These are phyloP conservation scores for Coniella lustricola DNA, from an alignment of 2,329 filamentous ascomycete species.

Conservation along the genomic window DNA sequence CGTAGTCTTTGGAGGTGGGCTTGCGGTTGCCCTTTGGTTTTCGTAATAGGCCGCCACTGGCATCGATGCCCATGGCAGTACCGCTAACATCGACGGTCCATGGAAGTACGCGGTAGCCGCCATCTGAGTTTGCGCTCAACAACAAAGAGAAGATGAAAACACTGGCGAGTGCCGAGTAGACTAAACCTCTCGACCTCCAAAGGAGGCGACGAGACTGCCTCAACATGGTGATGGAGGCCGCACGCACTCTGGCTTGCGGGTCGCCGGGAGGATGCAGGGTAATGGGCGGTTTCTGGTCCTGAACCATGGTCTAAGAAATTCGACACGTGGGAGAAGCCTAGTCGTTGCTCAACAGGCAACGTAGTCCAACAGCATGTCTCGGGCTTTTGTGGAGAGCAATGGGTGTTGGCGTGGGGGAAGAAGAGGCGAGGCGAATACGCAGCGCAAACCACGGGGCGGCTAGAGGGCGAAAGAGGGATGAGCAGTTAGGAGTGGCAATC, in stretches of 20 bases:
- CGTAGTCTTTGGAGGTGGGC: slow-evolving; percentile 13
- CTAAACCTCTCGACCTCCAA: slow-evolving; percentile 32
- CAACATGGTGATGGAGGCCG: slow-evolving; percentile 22
- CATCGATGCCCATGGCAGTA: slow-evolving; percentile 9
- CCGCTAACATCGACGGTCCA: slow-evolving; percentile 18
- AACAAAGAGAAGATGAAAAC: slow-evolving; percentile 38
- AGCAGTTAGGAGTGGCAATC: neutral
- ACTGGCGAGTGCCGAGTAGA: slow-evolving; percentile 33
- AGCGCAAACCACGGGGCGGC: neutral
- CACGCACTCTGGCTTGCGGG: slow-evolving; percentile 10
- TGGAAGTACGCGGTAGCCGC: slow-evolving; percentile 29
- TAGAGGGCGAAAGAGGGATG: neutral
- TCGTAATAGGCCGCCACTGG: slow-evolving; percentile 6
- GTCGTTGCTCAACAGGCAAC: slow-evolving; percentile 7
- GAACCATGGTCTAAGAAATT: slow-evolving; percentile 10
- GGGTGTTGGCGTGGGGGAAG: neutral
- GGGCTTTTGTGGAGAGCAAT: neutral
- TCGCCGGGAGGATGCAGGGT: slow-evolving; percentile 9
- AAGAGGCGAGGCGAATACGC: neutral
- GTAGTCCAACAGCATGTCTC: slow-evolving; percentile 9
- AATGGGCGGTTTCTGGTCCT: slow-evolving; percentile 9
- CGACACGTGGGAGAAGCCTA: slow-evolving; percentile 1
- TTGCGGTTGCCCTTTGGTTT: slow-evolving; percentile 7
- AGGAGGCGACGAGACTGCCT: slow-evolving; percentile 18
- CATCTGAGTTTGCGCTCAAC: slow-evolving; percentile 29